Conservation (phyloP, 2,329 filamentous ascomycete genomes). For the Pyrenochaeta sp. region DNA sequence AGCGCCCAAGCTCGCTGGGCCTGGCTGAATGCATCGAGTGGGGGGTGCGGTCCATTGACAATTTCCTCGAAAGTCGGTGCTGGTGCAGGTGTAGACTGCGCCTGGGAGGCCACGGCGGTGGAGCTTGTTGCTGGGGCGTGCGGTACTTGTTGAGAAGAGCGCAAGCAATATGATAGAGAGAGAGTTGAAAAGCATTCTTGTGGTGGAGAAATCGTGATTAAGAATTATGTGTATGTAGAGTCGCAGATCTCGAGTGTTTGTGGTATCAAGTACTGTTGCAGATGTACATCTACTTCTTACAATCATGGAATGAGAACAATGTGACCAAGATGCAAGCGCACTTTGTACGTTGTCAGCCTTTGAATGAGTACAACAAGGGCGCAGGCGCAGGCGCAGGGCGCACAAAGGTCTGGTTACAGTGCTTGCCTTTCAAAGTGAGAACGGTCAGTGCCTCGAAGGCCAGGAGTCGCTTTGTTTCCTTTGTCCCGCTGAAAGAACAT, state of each 20-base stretch:
- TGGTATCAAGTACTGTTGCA: neutral
- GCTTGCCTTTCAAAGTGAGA: slow-evolving; percentile 10
- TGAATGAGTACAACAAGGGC: slow-evolving; percentile 1
- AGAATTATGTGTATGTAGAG: slow-evolving; percentile 1
- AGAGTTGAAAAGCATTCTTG: slow-evolving; percentile 9
- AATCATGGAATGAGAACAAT: slow-evolving; percentile 17
- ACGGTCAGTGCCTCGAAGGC: slow-evolving; percentile 8
- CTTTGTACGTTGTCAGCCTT: slow-evolving; percentile 1
- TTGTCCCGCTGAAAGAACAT: slow-evolving; percentile 33
- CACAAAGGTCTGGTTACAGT: slow-evolving; percentile 1
- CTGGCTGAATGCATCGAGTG: slow-evolving; percentile 34
- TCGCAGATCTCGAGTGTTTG: neutral
- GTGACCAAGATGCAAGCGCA: slow-evolving; percentile 7
- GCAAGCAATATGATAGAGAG: slow-evolving; percentile 15
- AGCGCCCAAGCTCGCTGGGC: slow-evolving; percentile 17
- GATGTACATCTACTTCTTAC: neutral
- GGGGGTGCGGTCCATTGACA: slow-evolving; percentile 40
- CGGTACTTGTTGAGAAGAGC: slow-evolving; percentile 14
- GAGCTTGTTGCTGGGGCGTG: slow-evolving; percentile 15
- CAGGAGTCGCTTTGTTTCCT: slow-evolving; percentile 25
- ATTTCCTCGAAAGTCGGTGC: slow-evolving; percentile 34
- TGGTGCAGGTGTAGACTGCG: slow-evolving; percentile 44
- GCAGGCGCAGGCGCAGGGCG: slow-evolving; percentile 3
- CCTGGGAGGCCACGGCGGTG: slow-evolving; percentile 44
- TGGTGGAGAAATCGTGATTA: slow-evolving; percentile 3